A percentile compares a stretch with the other conserved stretches of the same genome.
Evolutionary conservation across 2,329 filamentous ascomycete species (phyloP).

Genomic region (Blastomyces emzantsi): DNA sequence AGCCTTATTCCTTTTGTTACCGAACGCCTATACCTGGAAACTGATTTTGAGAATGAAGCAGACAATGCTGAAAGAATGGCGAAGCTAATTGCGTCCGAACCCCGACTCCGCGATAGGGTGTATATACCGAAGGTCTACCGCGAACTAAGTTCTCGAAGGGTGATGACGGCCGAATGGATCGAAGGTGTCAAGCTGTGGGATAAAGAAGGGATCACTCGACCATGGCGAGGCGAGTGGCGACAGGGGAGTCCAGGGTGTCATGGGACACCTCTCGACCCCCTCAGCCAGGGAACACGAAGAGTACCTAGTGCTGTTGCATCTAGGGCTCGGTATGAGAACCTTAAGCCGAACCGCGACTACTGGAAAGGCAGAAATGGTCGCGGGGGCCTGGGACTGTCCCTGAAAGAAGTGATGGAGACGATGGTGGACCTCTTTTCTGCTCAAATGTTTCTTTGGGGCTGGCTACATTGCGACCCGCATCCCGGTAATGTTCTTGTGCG

Average conservation of each 20-base stretch:
- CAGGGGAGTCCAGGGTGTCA: conserved; percentile 69
- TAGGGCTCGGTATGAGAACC: conserved; percentile 35
- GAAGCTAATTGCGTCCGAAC: conserved; percentile 62
- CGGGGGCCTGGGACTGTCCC: conserved; percentile 73
- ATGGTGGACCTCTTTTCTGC: conserved; percentile 96
- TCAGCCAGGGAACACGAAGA: conserved; percentile 30
- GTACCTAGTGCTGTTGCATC: conserved; percentile 27
- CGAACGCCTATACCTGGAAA: conserved; percentile 85
- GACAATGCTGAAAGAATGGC: conserved; percentile 81
- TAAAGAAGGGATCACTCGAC: conserved; percentile 65
- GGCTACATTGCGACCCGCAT: conserved; percentile 93
- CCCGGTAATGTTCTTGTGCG: conserved; percentile 96
- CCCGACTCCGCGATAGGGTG: conserved; percentile 65
- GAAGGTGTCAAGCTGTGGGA: conserved; percentile 92
- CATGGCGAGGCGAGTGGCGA: conserved; percentile 70
- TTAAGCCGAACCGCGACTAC: conserved; percentile 71
- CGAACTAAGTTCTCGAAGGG: conserved; percentile 69
- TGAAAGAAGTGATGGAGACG: conserved; percentile 87
- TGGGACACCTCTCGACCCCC: conserved; percentile 52
- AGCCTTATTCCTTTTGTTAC: conserved; percentile 85
- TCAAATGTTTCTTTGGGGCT: conserved; percentile 95
- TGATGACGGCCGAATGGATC: conserved; percentile 96
- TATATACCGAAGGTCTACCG: conserved; percentile 81
- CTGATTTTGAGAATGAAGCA: conserved; percentile 89
- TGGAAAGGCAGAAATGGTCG: conserved; percentile 66